phyloP scores from a whole-genome alignment of 768 basidiomycete genomes.

The Suillus weaverae region DNA sequence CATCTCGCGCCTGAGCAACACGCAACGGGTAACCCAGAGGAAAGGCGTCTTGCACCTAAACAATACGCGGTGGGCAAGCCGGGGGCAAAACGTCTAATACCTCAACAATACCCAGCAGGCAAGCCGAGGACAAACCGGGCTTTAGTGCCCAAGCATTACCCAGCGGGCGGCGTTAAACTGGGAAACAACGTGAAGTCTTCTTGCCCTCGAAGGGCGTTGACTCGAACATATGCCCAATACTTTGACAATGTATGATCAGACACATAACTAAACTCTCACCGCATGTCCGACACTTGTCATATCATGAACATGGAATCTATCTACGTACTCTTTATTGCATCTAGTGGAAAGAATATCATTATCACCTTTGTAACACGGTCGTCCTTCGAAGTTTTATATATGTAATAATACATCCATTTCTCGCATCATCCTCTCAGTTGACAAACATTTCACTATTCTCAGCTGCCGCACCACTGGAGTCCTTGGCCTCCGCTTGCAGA shows the following conservation, averaged over 20 bases:
- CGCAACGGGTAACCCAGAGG: not conserved
- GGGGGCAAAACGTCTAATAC: not conserved
- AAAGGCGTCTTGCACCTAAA: not conserved
- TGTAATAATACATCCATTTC: not conserved
- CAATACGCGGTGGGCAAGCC: not conserved
- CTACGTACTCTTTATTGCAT: not conserved
- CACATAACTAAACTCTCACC: not conserved
- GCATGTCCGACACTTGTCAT: not conserved
- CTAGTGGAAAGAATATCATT: not conserved
- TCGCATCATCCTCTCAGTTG: slow-evolving; percentile 14
- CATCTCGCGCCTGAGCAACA: not conserved
- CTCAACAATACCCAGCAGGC: not conserved
- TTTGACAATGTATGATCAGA: slow-evolving; percentile 28
- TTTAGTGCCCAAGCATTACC: not conserved
- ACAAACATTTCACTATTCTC: slow-evolving; percentile 28
- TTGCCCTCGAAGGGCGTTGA: slow-evolving; percentile 7
- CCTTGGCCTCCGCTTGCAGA: slow-evolving; percentile 23
- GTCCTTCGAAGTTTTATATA: not conserved
- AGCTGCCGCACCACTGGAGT: slow-evolving; percentile 1
- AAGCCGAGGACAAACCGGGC: not conserved
- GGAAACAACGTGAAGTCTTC: slow-evolving; percentile 1
- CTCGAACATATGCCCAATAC: slow-evolving; percentile 21
- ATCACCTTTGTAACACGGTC: not conserved
- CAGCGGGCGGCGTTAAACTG: slow-evolving; percentile 12
- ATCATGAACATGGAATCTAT: not conserved